Conservation (phyloP, 169 alveolate species). For the Cryptosporidium meleagridis region DNA sequence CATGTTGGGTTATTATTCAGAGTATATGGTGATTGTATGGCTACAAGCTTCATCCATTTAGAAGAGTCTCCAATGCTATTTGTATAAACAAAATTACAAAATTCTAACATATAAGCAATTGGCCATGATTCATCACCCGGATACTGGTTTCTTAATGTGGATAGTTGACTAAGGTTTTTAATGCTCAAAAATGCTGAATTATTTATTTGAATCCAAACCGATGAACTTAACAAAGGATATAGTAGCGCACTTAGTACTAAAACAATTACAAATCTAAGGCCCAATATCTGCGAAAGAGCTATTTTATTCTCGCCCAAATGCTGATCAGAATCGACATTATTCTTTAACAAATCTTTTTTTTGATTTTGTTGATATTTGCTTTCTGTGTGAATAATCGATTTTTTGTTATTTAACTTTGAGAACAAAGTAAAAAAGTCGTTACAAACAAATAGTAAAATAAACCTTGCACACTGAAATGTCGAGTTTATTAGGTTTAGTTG, state of each 20-base stretch:
- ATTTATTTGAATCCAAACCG: conserved; percentile 67
- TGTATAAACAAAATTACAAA: conserved; percentile 33
- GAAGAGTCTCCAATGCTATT: conserved; percentile 67
- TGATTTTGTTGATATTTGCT: background rate
- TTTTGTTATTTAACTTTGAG: background rate
- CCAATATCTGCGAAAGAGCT: conserved; percentile 20
- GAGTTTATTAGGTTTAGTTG: conserved; percentile 30
- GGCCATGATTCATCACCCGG: conserved; percentile 76
- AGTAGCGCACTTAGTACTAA: background rate
- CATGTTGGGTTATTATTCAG: conserved; percentile 69
- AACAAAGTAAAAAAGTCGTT: conserved; percentile 2
- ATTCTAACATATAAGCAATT: conserved; percentile 53
- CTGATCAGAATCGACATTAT: background rate
- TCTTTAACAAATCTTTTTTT: background rate
- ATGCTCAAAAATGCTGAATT: conserved; percentile 45
- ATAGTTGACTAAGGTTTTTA: conserved; percentile 28
- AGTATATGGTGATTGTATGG: conserved; percentile 65
- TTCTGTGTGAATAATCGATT: background rate
- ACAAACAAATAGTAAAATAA: conserved; percentile 29
- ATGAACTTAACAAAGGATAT: conserved; percentile 47
- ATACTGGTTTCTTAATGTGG: conserved; percentile 46
- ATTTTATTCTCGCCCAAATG: conserved; percentile 1
- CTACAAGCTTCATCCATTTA: conserved; percentile 68
- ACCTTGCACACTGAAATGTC: conserved; percentile 26
- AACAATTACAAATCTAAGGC: conserved; percentile 5